Evolutionary conservation across 768 basidiomycete genomes (phyloP).

Genomic region (Lyophyllum shimeji): DNA sequence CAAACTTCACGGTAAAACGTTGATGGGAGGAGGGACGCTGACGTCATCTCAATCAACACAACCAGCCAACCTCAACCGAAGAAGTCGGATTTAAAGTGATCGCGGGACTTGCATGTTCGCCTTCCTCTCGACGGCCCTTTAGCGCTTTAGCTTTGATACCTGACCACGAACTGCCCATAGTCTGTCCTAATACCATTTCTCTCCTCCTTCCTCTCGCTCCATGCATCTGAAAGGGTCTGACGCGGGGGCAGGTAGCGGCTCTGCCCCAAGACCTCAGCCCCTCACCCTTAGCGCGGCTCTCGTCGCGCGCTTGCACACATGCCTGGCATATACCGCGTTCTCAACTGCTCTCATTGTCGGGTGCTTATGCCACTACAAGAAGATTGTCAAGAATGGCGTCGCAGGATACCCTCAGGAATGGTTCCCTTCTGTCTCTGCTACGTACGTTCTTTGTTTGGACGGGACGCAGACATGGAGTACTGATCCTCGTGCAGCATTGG

Average conservation of each 20-base stretch:
- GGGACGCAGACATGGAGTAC: slow-evolving; percentile 1
- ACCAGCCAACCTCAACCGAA: neutral
- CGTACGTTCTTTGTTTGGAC: slow-evolving; percentile 43
- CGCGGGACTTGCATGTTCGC: no score
- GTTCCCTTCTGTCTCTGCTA: slow-evolving; percentile 88
- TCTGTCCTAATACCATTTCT: neutral
- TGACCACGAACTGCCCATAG: neutral
- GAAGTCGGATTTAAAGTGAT: no score
- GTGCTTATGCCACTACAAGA: slow-evolving; percentile 71
- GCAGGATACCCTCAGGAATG: slow-evolving; percentile 85
- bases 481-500: slow-evolving; percentile 57
- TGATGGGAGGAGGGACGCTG: no score
- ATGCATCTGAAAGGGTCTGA: slow-evolving; percentile 6
- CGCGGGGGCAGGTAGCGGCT: neutral
- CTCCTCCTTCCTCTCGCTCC: neutral
- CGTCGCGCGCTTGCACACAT: slow-evolving; percentile 65
- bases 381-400: slow-evolving; percentile 83
- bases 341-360: slow-evolving; percentile 60
- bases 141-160: neutral
- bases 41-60: slow-evolving; percentile 1
- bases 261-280: neutral
- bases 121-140: no score
- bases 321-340: slow-evolving; percentile 67
- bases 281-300: slow-evolving; percentile 45
- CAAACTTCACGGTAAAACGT: no score